Base-by-base conservation (phyloP, 2,329 filamentous ascomycete species). In the Aureobasidium namibiae region DNA sequence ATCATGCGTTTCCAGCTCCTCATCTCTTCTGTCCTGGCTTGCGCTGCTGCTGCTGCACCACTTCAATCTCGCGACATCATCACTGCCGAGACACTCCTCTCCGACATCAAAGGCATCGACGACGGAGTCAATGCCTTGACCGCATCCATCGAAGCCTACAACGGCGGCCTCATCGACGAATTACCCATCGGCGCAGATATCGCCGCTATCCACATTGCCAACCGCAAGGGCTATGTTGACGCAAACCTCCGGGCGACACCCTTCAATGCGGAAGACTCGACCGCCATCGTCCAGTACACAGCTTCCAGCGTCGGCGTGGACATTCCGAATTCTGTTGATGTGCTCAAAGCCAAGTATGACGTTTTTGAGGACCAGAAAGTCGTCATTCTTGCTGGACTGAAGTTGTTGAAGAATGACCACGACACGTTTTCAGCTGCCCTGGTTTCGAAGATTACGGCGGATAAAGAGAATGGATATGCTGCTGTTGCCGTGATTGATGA, bases 191-290 rank as follows among this genome's bases (percentile, higher is more conserved):
- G 57, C 11, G 60, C 60, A 29, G 64, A 64, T 31, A 65, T 67
- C 34, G 58, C 61, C 10, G 64, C 63, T 14, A 64, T 65, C 41
- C 62, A 63, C 41, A 50, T 65, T 39, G 61, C 65, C 18, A 66
- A 67, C 46, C 61, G 65, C n/a, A 64, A 65, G 56, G 65, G 65
- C 45, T 64, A 36, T 41, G 16, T 52, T 48, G 63, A 67, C 26
- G 65, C 65, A 21, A 63, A 64, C 33, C 60, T 67, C 2, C 58
- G 61, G 11, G 44, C 60, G 4, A 44, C 60, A 11, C 16, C 60
- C 5, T 63, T 67, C 54, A 54, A 56, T 38, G 59, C 61, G n/a
- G 24, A 49, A 2, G 65, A 63, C 26, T 64, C 64, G 11, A 61
- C 54, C 11, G 52, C 56, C 11, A 62, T 66, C 39, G 64, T 67